Evolutionary conservation across 169 alveolate species (phyloP).

Genomic region (Eimeria acervulina): DNA sequence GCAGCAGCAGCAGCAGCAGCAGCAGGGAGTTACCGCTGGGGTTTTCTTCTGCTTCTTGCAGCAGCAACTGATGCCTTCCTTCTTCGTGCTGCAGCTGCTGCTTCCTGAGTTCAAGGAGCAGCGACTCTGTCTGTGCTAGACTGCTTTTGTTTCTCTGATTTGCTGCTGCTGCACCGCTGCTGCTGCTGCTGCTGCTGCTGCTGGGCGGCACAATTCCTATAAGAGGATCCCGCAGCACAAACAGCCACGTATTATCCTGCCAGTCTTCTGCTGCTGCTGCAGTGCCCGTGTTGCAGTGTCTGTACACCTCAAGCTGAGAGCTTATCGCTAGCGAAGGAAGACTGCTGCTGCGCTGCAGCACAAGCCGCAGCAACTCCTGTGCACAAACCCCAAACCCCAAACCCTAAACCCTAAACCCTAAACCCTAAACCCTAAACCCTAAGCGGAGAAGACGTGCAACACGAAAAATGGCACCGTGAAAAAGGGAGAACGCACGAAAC

Average conservation of each 20-base stretch:
- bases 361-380: conserved; percentile 41
- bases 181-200: conserved; percentile 59
- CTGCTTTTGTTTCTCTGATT: background rate
- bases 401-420: no score
- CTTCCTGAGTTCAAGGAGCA: conserved; percentile 16
- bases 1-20: no score
- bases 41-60: background rate
- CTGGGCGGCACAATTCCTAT: background rate
- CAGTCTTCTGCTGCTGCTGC: conserved; percentile 39
- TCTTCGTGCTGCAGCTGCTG: conserved; percentile 54
- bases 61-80: background rate
- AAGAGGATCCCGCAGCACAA: conserved; percentile 50
- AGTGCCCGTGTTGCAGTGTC: background rate
- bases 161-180: conserved; percentile 59
- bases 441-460: no score
- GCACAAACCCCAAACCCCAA: no score
- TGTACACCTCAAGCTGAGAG: conserved; percentile 23
- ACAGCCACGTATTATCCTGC: conserved; percentile 21
- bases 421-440: no score
- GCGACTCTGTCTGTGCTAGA: background rate
- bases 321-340: background rate
- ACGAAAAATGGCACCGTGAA: background rate
- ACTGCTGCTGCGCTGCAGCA: conserved; percentile 54
- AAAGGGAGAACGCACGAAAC: background rate
- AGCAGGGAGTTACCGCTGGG: no score